Base-by-base conservation (phyloP, 192 early-diverging fungal genomes). In the Mortierella alpina region DNA sequence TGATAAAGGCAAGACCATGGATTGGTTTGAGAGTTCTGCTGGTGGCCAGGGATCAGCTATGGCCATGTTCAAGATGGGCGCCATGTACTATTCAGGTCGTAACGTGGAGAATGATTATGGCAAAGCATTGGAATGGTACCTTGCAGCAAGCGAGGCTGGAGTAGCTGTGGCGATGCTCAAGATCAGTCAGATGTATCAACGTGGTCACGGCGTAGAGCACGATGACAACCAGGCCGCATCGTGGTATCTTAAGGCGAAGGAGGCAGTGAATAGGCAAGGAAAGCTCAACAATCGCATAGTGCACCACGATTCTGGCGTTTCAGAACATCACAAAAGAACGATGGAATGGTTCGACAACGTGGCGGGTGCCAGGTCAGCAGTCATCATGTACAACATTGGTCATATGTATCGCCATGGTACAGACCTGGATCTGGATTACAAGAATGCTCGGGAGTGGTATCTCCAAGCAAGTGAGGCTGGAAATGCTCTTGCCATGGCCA, bases 141-240 rank as follows among this genome's bases (percentile, higher is more conserved):
- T 84, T n/a, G 73, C 83, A 50, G 86, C 91, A 22, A 89, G 91
- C 5, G 73, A 90, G 58, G 74, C 87, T 51, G 88, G 88, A 41
- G 88, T 93, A 63, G 85, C 90, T 0, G 90, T 90, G 86, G 90
- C 93, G 11, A 91, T 94, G 69, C 91, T 87, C 72, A 92, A 91
- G 58, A 83, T 93, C 23, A 93, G 90, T 4, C 88, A 78, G 61
- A 91, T 91, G 69, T 86, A 90, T 59, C 86, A 90, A 46, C 88
- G 86, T 60, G 94, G 93, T 1, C 76, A 91, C 12, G 93, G 93
- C 7, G 85, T 92, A 20, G 63, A 63, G 13, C 56, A 72, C 17
- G 52, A 72, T 51, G 23, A 59, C 51, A 22, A 23, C 12, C 59
- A 63, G 44, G 91, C 91, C 4, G 73, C 88, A 42, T 55, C 74